Percentiles rank a stretch among this genome's conserved stretches.
Conservation (phyloP, 768 basidiomycete species). For the Tubosaeta sp. region DNA sequence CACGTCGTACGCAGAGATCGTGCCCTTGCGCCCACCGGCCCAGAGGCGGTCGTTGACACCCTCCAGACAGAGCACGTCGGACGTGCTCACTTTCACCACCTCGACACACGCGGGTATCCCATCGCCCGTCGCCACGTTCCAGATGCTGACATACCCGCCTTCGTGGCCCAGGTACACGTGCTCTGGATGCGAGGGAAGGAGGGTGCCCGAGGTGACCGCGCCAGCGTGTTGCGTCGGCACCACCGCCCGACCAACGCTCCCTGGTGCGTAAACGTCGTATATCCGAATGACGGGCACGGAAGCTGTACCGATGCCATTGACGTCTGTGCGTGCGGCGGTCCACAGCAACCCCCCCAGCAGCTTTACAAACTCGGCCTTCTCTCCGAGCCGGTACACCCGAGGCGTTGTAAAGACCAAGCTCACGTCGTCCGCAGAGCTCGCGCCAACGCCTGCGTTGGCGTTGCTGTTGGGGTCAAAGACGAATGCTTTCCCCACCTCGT, state of each 20-base stretch:
- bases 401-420: constrained; percentile 46
- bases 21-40: constrained; percentile 82
- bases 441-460: constrained; percentile 8
- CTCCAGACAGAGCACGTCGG: constrained; percentile 78
- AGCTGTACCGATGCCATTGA: constrained; percentile 37
- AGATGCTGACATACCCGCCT: constrained; percentile 84
- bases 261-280: constrained; percentile 69
- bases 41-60: constrained; percentile 84
- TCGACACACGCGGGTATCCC: constrained; percentile 64
- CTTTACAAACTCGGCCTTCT: constrained; percentile 78
- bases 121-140: constrained; percentile 54
- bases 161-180: constrained; percentile 87
- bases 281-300: constrained; percentile 73
- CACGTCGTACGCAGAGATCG: constrained; percentile 79
- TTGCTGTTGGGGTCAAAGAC: constrained; percentile 55
- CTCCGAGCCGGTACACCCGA: constrained; percentile 63
- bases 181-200: constrained; percentile 63
- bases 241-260: constrained; percentile 49
- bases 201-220: constrained; percentile 74
- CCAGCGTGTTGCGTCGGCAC: constrained; percentile 71
- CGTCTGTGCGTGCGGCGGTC: constrained; percentile 64
- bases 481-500: constrained; percentile 80
- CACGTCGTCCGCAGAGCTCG: constrained; percentile 37
- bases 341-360: constrained; percentile 76
- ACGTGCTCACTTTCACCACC: constrained; percentile 74